Evolutionary conservation across 1,284 basidiomycete genomes (phyloP), one percentile per base, ranked within the genome.

Genomic region (Porodaedalea pini): DNA sequence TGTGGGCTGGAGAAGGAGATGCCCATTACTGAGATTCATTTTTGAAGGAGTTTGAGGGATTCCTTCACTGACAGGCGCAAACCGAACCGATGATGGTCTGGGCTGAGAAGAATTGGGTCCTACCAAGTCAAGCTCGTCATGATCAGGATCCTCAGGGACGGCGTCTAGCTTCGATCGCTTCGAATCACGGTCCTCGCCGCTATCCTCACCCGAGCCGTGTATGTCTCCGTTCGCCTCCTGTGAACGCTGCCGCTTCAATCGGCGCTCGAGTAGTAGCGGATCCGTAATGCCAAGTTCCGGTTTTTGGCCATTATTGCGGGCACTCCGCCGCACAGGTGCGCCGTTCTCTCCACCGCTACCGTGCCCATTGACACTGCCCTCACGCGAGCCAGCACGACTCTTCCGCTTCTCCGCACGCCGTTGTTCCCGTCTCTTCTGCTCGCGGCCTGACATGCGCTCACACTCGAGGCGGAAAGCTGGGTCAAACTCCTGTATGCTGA

Each of bases 401-500:
- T 77, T 80, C 62, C 76, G 79, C 61, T 77, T 80, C 54, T 73
- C 77, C 65, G 79, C 81, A 64, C 75, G 77, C 57, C 75, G 73
- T 59, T 84, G 85, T 19, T 81, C 80, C 65, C 85, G 73, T 60
- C 92, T 74, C 69, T 86, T 83, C 60, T 81, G 73, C 72, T 95
- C 90, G 32, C 96, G 78, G 48, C 74, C 80, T 7, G 90, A 89
- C 90, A 96, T 96, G 56, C 90, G 79, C 69, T 90, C 88, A 69
- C 95, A 98, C 69, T 98, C 95, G 29, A 86, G 66, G 41, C 78
- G 77, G 71, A 98, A 91, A 48, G 83, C 79, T 0, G 83, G 80
- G 69, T 99, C 97, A 68, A 98, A 94, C 65, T 91, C 88, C 65
- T 92, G 86, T 56, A 97, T 81, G 73, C 94, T 88, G 59, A 98